phyloP scores from a whole-genome alignment of 2,329 filamentous ascomycete genomes.

The Botryotinia convoluta region DNA sequence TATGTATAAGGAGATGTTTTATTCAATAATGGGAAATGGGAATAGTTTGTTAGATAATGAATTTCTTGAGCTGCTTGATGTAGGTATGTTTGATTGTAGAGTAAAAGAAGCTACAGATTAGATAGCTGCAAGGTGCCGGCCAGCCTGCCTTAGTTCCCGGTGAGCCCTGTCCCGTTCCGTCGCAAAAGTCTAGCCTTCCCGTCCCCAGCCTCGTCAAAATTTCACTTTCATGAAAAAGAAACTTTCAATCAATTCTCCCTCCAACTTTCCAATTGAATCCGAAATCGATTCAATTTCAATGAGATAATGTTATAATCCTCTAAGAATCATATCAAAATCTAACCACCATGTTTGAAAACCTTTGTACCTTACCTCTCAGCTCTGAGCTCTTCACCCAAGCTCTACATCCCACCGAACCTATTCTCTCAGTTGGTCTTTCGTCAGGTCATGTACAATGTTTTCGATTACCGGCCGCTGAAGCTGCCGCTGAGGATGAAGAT shows the following conservation, averaged over 20 bases:
- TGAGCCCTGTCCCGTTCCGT: background rate
- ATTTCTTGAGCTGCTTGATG: background rate
- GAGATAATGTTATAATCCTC: slow-evolving; percentile 1
- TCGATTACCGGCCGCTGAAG: slow-evolving; percentile 59
- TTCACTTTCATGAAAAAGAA: slow-evolving; percentile 7
- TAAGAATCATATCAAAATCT: background rate
- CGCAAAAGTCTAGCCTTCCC: slow-evolving; percentile 4
- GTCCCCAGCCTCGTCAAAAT: slow-evolving; percentile 16
- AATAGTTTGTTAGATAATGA: background rate
- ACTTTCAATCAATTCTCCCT: background rate
- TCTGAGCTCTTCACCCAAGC: slow-evolving; percentile 87
- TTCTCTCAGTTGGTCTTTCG: slow-evolving; percentile 82
- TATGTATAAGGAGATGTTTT: background rate
- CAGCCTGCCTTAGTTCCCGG: slow-evolving; percentile 2
- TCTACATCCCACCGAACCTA: slow-evolving; percentile 77
- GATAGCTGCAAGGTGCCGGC: background rate
- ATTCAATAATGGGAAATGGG: background rate
- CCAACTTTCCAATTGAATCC: background rate
- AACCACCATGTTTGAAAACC: slow-evolving; percentile 58
- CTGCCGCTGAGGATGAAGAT: slow-evolving; percentile 50
- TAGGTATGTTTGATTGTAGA: background rate
- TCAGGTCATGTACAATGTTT: slow-evolving; percentile 85
- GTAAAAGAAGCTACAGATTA: background rate
- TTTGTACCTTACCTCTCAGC: slow-evolving; percentile 82
- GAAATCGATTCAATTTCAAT: background rate